Percentiles rank a stretch among this genome's conserved stretches.
Conservation (phyloP, 148 eudicot genomes). For the Camellia lanceoleosa region DNA sequence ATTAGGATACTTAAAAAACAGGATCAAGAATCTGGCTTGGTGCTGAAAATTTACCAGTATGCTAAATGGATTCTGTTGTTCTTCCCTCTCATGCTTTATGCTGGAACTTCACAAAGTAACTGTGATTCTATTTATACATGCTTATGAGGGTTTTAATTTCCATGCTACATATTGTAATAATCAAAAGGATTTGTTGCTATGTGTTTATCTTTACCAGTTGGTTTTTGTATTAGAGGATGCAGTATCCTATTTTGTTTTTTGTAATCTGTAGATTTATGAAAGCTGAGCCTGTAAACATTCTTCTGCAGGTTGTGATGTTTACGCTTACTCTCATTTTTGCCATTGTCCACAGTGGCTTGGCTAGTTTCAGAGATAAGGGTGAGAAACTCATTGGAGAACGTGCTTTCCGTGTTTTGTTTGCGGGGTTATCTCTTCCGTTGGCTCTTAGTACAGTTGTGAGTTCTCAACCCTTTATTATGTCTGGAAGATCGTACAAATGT, state of each 20-base stretch:
- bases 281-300: conserved; percentile 1
- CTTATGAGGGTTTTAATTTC: too few relatives aligned
- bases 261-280: neutral
- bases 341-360: conserved; percentile 87
- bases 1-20: neutral
- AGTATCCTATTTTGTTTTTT: neutral
- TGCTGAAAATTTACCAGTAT: neutral
- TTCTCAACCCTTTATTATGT: conserved; percentile 10
- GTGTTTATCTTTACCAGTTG: neutral
- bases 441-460: conserved; percentile 94
- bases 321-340: conserved; percentile 77
- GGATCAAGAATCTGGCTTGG: neutral
- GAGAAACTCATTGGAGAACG: conserved; percentile 93
- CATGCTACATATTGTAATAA: too few relatives aligned
- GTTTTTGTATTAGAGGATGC: neutral
- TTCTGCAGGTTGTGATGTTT: conserved; percentile 80
- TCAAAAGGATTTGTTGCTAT: neutral
- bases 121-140: too few relatives aligned
- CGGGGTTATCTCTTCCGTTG: conserved; percentile 84
- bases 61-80: neutral
- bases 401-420: conserved; percentile 92
- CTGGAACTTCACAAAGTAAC: neutral
- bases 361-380: conserved; percentile 80
- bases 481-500: too few relatives aligned
- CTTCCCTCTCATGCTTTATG: neutral